Base-by-base conservation (phyloP, 306 rosid species). In the Casuarina equisetifolia region DNA sequence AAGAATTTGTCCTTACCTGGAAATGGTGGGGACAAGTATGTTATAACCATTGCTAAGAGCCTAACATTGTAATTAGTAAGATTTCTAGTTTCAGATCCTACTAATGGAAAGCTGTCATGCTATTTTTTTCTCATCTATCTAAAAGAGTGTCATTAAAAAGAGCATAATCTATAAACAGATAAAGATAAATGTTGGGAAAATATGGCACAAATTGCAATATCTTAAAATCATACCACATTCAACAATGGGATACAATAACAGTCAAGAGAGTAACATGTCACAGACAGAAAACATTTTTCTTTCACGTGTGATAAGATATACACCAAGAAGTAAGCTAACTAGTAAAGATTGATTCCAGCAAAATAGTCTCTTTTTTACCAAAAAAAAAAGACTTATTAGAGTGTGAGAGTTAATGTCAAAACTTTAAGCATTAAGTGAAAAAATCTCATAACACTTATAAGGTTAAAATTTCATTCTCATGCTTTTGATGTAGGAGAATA, bases 1-100 rank as follows among this genome's bases (percentile, higher is more conserved):
- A 66, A 15, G 71, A 66, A 66, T 66, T 50, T 3, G 71, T 66
- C 49, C 25, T 66, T 42, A 66, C 71, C 50, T 66, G 32, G 71
- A 42, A 66, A 66, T 39, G 71, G 12, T 13, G 1, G 4, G 17
- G 43, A 32, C 43, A 17, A 66, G 9, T 42, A 1, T 17, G 19
- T 17, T 40, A 42, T 7, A 42, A 43, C 71, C 32, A 3, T 13
- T 42, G 71, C 71, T 40, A 16, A 40, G 8, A 66, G 50, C 13
- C 42, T n/a, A 66, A 64, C 46, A 40, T 6, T 4, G 36, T 62
- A 42, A 62, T 62, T 62, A 62, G 69, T 11, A 62, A 62, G n/a
- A 13, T 36, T 63, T 63, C 69, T 63, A 36, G 12, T 63, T 38
- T 63, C 17, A 39, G 36, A 63, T 63, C 13, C 36, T 38, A 63